phyloP scores from a whole-genome alignment of 2,329 filamentous ascomycete genomes.

The Arthrobotrys conoides region DNA sequence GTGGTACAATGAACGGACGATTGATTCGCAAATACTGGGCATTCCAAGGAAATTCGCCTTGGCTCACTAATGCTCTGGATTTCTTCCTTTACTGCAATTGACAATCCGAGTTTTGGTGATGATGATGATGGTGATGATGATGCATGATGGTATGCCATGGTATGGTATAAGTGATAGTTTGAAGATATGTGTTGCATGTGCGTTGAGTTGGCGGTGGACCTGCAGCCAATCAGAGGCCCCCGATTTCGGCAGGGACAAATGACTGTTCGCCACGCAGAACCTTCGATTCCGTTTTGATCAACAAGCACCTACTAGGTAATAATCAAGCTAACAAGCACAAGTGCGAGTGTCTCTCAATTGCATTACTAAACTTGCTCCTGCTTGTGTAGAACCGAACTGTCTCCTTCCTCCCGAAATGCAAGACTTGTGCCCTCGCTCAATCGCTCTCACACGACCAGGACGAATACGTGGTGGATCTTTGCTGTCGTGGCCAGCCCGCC shows the following conservation, averaged over 20 bases:
- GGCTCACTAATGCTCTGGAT: background rate
- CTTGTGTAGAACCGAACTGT: background rate
- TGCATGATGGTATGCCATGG: too few relatives aligned
- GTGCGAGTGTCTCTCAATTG: slow-evolving; percentile 29
- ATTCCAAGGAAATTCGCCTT: slow-evolving; percentile 14
- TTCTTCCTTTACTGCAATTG: slow-evolving; percentile 11
- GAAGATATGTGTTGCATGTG: slow-evolving; percentile 46
- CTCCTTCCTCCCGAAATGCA: slow-evolving; percentile 36
- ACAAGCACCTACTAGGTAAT: too few relatives aligned
- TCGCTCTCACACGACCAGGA: slow-evolving; percentile 26
- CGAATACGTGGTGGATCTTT: slow-evolving; percentile 55
- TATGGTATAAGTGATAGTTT: too few relatives aligned
- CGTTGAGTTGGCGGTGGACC: slow-evolving; percentile 39
- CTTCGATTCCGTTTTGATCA: too few relatives aligned
- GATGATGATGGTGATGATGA: background rate
- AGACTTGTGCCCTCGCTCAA: slow-evolving; percentile 9
- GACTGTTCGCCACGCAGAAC: slow-evolving; percentile 48
- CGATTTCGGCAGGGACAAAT: slow-evolving; percentile 60
- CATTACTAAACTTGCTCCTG: slow-evolving; percentile 23
- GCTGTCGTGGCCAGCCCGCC: slow-evolving; percentile 58
- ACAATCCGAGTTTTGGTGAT: background rate
- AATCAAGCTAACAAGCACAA: too few relatives aligned
- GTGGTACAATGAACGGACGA: too few relatives aligned
- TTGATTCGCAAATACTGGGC: too few relatives aligned
- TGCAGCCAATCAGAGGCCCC: slow-evolving; percentile 32